Evolutionary conservation across 441 rosid genomes (phyloP), one percentile per base, ranked within the genome.

Genomic region (Euphorbia celastroides): DNA sequence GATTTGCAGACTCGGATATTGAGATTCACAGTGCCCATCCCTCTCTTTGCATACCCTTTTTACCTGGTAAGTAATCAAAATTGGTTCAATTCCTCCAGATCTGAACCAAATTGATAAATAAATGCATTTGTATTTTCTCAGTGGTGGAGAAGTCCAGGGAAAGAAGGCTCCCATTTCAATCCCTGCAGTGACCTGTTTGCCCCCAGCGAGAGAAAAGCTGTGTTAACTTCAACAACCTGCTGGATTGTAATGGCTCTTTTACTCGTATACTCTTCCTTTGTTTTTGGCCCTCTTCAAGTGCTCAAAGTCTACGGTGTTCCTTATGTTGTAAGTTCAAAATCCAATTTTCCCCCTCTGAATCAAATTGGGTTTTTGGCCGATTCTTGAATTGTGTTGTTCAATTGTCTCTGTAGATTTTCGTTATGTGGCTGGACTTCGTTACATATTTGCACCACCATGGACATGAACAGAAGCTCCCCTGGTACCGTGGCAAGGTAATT

Each of bases 381-480:
- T 44, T 44, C n/a, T 7, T 44, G n/a, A 44, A 9, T 9, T 44
- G 50, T 26, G 48, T 30, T 14, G 0, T 57, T 16, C n/a, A n/a
- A n/a, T n/a, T n/a, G n/a, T n/a, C n/a, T 46, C 34, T 57, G 41
- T 75, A 92, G 98, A 72, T 84, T 46, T 92, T 92, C 57, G 84
- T 92, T 2, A 72, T 77, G 75, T 92, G 97, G 98, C 74, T 93
- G 81, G 98, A 93, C 62, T 55, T 81, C 22, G 98, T 93, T 5
- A 93, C 97, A 42, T 93, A 92, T 74, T 69, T 92, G 69, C 96
- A 92, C 69, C 98, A 92, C 80, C 98, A 92, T 72, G 97, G 97
- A 41, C 79, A 84, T 20, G 85, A 85, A 56, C 79, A 75, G 77
- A 92, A 85, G 70, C 87, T 92, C 68, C 98, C 98, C 5, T 92